Evolutionary conservation across 176 grass and related monocot genomes (phyloP).

Genomic region (Juncus inflexus): DNA sequence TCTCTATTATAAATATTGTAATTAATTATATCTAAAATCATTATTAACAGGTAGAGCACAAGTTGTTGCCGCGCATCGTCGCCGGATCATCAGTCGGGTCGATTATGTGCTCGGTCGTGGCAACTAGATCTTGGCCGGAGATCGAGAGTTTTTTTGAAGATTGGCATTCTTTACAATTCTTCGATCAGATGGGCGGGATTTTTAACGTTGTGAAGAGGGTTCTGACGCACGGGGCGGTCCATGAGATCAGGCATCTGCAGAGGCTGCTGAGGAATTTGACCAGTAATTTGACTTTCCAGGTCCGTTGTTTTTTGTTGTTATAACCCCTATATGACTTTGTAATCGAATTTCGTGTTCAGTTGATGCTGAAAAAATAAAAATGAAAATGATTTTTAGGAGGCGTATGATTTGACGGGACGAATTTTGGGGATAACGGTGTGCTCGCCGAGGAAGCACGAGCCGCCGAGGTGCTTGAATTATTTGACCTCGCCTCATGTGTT

Average conservation of each 20-base stretch:
- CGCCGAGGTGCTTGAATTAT: constrained; percentile 84
- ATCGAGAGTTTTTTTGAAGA: constrained; percentile 90
- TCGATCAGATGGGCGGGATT: constrained; percentile 86
- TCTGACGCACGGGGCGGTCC: constrained; percentile 73
- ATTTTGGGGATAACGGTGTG: constrained; percentile 84
- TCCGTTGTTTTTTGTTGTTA: too few species aligned
- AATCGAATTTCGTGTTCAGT: too few species aligned
- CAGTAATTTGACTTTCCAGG: constrained; percentile 81
- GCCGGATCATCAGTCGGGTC: constrained; percentile 88
- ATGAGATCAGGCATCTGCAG: constrained; percentile 76
- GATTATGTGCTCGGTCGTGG: constrained; percentile 79
- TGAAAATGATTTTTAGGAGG: constrained; percentile 38
- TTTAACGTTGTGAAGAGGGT: constrained; percentile 77
- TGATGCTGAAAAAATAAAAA: too few species aligned
- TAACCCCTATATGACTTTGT: too few species aligned
- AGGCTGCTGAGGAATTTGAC: constrained; percentile 69
- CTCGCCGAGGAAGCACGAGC: constrained; percentile 83
- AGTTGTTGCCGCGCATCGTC: constrained; percentile 79
- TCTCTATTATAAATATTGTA: too few species aligned
- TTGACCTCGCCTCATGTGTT: constrained; percentile 91
- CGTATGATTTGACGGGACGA: constrained; percentile 84
- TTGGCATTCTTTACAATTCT: constrained; percentile 88
- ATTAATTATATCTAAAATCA: too few species aligned
- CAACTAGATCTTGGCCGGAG: constrained; percentile 80
- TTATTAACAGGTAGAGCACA: constrained; percentile 38